Percentiles rank a stretch among this genome's conserved stretches.
These are phyloP conservation scores for Stephania yunnanensis DNA, from an alignment of 164 flowering plant species.

Conservation along the genomic window DNA sequence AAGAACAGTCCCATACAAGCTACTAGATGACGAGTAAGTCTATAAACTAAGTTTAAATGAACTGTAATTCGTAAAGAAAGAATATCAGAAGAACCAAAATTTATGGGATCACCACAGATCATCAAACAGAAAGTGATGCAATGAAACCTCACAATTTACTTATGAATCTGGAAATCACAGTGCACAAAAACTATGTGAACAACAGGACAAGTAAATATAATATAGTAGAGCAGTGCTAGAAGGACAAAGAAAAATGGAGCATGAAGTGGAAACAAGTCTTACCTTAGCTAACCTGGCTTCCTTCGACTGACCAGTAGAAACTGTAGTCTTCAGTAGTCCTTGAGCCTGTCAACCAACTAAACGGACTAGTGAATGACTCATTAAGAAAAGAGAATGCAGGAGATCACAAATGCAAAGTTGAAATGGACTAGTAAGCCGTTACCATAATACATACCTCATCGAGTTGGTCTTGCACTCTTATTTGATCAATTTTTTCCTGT, in stretches of 20 bases:
- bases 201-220: neutral
- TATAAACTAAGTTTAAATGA: neutral
- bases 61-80: neutral
- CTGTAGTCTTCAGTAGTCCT: conserved; percentile 77
- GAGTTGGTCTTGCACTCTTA: conserved; percentile 76
- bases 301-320: conserved; percentile 85
- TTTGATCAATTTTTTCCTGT: conserved; percentile 27
- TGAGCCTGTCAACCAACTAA: conserved; percentile 74
- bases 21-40: neutral
- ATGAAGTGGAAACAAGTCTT: conserved; percentile 21
- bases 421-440: neutral
- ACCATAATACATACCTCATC: conserved; percentile 62
- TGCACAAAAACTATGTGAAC: neutral
- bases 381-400: neutral
- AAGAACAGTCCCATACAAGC: neutral
- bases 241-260: neutral
- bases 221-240: neutral
- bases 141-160: neutral
- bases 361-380: conserved; percentile 24
- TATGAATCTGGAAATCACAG: neutral
- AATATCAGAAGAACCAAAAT: neutral
- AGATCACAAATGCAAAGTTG: neutral
- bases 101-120: neutral
- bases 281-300: conserved; percentile 98
- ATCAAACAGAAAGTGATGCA: neutral